These are phyloP conservation scores for Mycena sp. DNA, from an alignment of 1,284 basidiomycete genomes.

Conservation along the genomic window DNA sequence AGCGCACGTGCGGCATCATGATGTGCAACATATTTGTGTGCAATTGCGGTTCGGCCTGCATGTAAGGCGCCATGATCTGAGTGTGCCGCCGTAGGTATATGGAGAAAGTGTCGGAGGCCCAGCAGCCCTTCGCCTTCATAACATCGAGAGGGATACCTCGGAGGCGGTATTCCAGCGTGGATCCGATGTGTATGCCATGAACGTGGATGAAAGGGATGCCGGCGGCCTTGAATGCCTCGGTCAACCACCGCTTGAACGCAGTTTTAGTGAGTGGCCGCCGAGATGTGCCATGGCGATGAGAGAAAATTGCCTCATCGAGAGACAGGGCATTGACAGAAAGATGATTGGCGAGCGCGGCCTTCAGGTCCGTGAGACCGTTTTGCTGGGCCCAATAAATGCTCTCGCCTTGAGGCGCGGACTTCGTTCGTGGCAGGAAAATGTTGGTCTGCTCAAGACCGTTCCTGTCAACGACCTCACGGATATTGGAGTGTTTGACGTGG, in stretches of 20 bases:
- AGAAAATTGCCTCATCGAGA: slow-evolving; percentile 33
- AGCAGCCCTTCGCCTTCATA: slow-evolving; percentile 28
- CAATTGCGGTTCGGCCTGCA: slow-evolving; percentile 21
- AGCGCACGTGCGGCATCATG: neutral
- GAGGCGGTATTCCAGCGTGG: slow-evolving; percentile 49
- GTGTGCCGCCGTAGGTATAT: slow-evolving; percentile 28
- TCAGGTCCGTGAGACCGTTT: slow-evolving; percentile 39
- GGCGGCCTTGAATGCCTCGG: slow-evolving; percentile 25
- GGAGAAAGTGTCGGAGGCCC: slow-evolving; percentile 27
- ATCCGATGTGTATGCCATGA: slow-evolving; percentile 50
- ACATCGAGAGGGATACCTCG: slow-evolving; percentile 14
- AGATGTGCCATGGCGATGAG: slow-evolving; percentile 30
- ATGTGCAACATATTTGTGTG: neutral
- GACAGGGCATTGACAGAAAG: slow-evolving; percentile 42
- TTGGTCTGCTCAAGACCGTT: slow-evolving; percentile 32
- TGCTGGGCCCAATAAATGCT: slow-evolving; percentile 40
- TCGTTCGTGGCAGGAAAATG: slow-evolving; percentile 44
- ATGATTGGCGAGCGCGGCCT: slow-evolving; percentile 39
- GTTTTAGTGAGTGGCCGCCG: slow-evolving; percentile 39
- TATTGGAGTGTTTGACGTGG: slow-evolving; percentile 35
- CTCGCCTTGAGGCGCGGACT: slow-evolving; percentile 32
- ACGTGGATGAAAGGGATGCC: slow-evolving; percentile 34
- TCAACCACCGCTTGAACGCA: slow-evolving; percentile 36
- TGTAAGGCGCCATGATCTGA: slow-evolving; percentile 30
- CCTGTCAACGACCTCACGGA: slow-evolving; percentile 13